Evolutionary conservation across 805 yeast genomes (phyloP), one percentile per base, ranked within the genome.

Genomic region (Ogataea populi-albae): DNA sequence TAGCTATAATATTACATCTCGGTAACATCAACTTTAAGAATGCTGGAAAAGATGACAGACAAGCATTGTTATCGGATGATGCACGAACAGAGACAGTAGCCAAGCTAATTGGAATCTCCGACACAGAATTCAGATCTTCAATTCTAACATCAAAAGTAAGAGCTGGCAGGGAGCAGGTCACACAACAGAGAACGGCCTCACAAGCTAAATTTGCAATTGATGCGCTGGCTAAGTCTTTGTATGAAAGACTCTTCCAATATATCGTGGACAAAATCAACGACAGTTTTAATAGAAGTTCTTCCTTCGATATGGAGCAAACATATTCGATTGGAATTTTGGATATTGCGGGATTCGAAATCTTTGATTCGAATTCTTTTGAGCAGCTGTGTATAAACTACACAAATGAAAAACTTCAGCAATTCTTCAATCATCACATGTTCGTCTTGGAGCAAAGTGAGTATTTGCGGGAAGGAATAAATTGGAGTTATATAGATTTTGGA

Each of bases 401-500:
- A 30, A 76, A 76, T 49, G 81, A 76, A 52, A 75, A 74, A 41
- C 59, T 76, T 23, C 81, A 76, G 50, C 81, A 76, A 46, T 76
- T 73, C 40, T 76, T 76, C 62, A 76, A 76, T 50, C 81, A 76
- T 50, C 81, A 76, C 49, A 73, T 77, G 50, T 76, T 76, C 50
- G 77, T 74, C 10, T 57, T 76, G 30, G 81, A 76, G 52, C 81
- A 76, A 53, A 73, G 76, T 43, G 81, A 76, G 49, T 76, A 76
- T 42, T 50, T 75, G 35, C 64, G 76, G 35, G 81, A 76, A 52
- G 75, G 76, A 34, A 75, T 76, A 30, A 73, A 73, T 43, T 76
- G 81, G 81, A 71, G 75, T 40, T 91, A 81, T 48, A 82, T 91
- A 32, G 98, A 93, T 57, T 93, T 88, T 62, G 98, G 98, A 11